phyloP scores from a whole-genome alignment of 2,329 filamentous ascomycete genomes.

The Colletotrichum australisinense region DNA sequence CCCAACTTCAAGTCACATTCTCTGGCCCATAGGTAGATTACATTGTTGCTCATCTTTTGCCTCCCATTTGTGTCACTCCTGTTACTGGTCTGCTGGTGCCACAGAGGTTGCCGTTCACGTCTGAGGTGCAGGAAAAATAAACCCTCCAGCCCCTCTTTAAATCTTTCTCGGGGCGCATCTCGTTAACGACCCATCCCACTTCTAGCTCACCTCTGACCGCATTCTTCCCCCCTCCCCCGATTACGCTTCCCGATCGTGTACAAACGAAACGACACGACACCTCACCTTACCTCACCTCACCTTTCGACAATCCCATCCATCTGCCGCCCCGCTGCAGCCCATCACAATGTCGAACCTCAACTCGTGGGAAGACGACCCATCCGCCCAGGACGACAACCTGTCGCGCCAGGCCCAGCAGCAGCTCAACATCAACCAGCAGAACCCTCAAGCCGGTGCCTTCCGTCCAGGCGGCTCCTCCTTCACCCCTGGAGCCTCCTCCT shows the following conservation, averaged over 20 bases:
- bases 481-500: conserved; percentile 74
- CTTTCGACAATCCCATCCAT: conserved; percentile 3
- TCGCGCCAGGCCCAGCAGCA: conserved; percentile 81
- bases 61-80: not conserved
- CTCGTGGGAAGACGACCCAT: conserved; percentile 92
- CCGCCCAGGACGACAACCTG: conserved; percentile 82
- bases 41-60: not conserved
- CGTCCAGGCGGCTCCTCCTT: conserved; percentile 66
- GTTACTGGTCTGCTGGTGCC: not conserved
- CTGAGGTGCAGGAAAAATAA: conserved; percentile 7
- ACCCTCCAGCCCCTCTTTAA: conserved; percentile 35
- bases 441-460: conserved; percentile 56
- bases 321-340: conserved; percentile 13
- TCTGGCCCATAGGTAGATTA: not conserved
- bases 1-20: not conserved
- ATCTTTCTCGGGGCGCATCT: conserved; percentile 31
- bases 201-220: conserved; percentile 27
- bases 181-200: conserved; percentile 32
- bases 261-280: conserved; percentile 4
- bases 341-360: conserved; percentile 85
- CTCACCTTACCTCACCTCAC: not conserved
- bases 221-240: conserved; percentile 14
- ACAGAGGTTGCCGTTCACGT: not conserved
- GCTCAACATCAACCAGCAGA: conserved; percentile 75
- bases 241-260: not conserved